Evolutionary conservation across 768 basidiomycete genomes (phyloP).

Genomic region (Strobilomyces echinocephalus): DNA sequence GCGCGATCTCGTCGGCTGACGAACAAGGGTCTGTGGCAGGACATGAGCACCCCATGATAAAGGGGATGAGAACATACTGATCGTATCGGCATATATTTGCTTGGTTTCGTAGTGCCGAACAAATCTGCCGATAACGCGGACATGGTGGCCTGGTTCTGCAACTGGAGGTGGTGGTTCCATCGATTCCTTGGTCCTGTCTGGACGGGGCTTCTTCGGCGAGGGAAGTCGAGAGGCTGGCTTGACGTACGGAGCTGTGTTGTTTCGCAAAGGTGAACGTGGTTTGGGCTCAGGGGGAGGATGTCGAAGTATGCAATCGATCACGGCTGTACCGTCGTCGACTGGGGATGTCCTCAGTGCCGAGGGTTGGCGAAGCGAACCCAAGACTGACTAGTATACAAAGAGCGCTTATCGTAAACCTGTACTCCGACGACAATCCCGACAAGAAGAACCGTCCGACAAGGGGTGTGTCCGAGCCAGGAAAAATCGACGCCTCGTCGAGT

Average conservation of each 20-base stretch:
- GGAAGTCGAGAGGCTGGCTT: background rate
- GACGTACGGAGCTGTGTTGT: background rate
- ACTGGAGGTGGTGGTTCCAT: constrained; percentile 32
- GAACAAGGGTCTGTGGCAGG: constrained; percentile 42
- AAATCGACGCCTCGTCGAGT: constrained; percentile 46
- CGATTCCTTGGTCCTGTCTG: constrained; percentile 4
- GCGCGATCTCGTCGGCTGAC: constrained; percentile 54
- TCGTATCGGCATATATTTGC: constrained; percentile 43
- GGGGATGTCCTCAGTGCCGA: background rate
- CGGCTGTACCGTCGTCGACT: constrained; percentile 79
- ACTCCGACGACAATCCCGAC: constrained; percentile 65
- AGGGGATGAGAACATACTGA: constrained; percentile 38
- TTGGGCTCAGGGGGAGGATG: constrained; percentile 27
- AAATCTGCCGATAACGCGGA: constrained; percentile 47
- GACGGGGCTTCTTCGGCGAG: constrained; percentile 16
- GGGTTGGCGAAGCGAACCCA: background rate
- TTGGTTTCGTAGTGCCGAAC: constrained; percentile 37
- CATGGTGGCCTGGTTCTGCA: constrained; percentile 42
- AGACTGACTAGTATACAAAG: constrained; percentile 51
- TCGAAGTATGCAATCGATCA: constrained; percentile 61
- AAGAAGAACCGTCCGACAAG: constrained; percentile 59
- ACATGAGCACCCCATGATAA: background rate
- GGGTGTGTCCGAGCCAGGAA: constrained; percentile 67
- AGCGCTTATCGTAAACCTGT: constrained; percentile 52
- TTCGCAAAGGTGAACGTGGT: constrained; percentile 7